Evolutionary conservation across 306 rosid species (phyloP).

Genomic region (Purshia tridentata): DNA sequence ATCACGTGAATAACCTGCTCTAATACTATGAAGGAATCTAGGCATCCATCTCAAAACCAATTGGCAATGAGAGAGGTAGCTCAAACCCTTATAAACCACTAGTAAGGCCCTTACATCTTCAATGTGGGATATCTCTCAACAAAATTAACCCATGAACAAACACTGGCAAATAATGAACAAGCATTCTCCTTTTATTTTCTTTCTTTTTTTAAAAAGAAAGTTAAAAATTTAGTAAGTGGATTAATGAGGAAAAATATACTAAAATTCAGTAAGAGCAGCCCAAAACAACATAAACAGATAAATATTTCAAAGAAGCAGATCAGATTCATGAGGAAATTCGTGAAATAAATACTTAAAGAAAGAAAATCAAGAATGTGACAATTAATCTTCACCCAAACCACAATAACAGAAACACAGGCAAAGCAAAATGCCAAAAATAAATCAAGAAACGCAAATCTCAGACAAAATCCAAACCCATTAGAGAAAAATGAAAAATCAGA

Average conservation of each 20-base stretch:
- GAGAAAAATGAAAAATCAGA: conserved; percentile 21
- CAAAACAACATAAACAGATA: not conserved
- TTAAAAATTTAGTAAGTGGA: not conserved
- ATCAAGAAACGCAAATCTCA: conserved; percentile 11
- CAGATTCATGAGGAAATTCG: conserved; percentile 25
- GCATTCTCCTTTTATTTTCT: not conserved
- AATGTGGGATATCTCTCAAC: too few relatives aligned
- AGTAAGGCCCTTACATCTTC: too few relatives aligned
- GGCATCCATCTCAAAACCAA: too few relatives aligned
- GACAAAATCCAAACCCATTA: conserved; percentile 16
- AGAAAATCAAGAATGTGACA: conserved; percentile 7
- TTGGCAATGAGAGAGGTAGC: too few relatives aligned
- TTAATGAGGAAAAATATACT: not conserved
- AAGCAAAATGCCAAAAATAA: not conserved
- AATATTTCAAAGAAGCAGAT: conserved; percentile 11
- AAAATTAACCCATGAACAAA: not conserved
- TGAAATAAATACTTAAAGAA: not conserved
- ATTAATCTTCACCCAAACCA: conserved; percentile 4
- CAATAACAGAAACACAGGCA: not conserved
- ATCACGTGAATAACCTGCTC: too few relatives aligned
- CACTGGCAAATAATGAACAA: not conserved
- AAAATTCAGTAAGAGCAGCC: not conserved
- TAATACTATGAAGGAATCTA: too few relatives aligned
- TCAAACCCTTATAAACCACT: too few relatives aligned
- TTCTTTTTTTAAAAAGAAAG: not conserved